Conservation (phyloP, 2,329 filamentous ascomycete species). For the Westerdykella aurantiaca region DNA sequence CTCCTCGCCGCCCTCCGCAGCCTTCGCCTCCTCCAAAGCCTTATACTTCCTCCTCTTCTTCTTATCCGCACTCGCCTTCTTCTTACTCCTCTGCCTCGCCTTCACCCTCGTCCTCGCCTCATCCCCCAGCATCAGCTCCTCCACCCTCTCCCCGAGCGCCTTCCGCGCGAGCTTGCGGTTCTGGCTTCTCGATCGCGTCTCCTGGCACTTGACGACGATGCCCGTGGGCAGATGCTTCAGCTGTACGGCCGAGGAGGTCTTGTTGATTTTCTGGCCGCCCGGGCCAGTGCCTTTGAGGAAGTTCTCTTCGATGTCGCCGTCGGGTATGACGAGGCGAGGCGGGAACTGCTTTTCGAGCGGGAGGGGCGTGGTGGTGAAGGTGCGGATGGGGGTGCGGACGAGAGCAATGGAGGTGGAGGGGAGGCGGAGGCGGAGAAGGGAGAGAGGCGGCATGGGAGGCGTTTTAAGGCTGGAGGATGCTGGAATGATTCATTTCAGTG, state of each 20-base stretch:
- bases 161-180: constrained; percentile 81
- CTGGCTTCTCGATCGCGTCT: constrained; percentile 76
- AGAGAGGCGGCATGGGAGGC: constrained; percentile 8
- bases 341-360: constrained; percentile 43
- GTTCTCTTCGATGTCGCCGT: constrained; percentile 72
- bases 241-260: constrained; percentile 93
- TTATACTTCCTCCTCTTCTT: constrained; percentile 78
- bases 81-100: constrained; percentile 57
- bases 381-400: constrained; percentile 5
- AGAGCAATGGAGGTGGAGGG: constrained; percentile 1
- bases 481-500: too few species aligned
- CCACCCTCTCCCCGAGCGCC: constrained; percentile 70
- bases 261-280: constrained; percentile 97
- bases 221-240: constrained; percentile 85
- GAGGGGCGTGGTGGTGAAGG: constrained; percentile 14
- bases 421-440: constrained; percentile 4
- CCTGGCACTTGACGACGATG: constrained; percentile 89
- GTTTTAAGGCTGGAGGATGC: constrained; percentile 5
- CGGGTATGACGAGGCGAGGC: constrained; percentile 67
- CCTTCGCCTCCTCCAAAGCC: constrained; percentile 51
- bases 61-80: constrained; percentile 70
- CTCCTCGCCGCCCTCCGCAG: constrained; percentile 39
- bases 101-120: constrained; percentile 62
- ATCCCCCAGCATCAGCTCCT: constrained; percentile 66
- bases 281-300: constrained; percentile 91